phyloP scores from a whole-genome alignment of 495 filamentous ascomycete genomes.

The Letharia columbiana region DNA sequence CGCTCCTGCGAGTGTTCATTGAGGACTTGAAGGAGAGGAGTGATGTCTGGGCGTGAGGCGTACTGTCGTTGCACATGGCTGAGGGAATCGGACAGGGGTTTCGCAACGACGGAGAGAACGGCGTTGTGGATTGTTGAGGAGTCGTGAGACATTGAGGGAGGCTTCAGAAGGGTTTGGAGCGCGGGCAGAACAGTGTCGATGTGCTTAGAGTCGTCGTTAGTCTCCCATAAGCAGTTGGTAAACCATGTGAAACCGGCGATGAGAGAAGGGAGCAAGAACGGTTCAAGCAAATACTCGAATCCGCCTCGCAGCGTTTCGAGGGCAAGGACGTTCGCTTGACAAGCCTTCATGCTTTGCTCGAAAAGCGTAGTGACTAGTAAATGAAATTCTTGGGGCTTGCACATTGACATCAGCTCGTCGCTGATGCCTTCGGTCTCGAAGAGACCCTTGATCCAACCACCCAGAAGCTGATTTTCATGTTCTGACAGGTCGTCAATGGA shows the following conservation, averaged over 20 bases:
- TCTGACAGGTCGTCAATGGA: conserved; percentile 57
- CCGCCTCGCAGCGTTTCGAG: conserved; percentile 80
- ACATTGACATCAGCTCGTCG: conserved; percentile 85
- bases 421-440: conserved; percentile 76
- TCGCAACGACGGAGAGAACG: conserved; percentile 74
- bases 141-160: conserved; percentile 69
- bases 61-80: conserved; percentile 61
- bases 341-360: conserved; percentile 71
- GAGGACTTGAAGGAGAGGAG: conserved; percentile 61
- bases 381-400: conserved; percentile 91
- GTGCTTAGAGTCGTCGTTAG: conserved; percentile 31
- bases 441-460: conserved; percentile 77
- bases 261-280: conserved; percentile 81
- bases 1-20: conserved; percentile 60
- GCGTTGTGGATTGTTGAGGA: conserved; percentile 72
- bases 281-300: conserved; percentile 83
- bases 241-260: conserved; percentile 76
- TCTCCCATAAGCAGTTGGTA: conserved; percentile 70
- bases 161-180: conserved; percentile 65
- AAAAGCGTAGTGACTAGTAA: conserved; percentile 84
- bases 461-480: conserved; percentile 68
- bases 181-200: conserved; percentile 59
- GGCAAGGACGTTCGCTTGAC: conserved; percentile 57
- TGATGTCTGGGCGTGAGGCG: conserved; percentile 59
- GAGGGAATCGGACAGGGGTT: conserved; percentile 66